Percentiles rank a stretch among this genome's conserved stretches.
Conservation (phyloP, 163 green algal species). For the Volvox carteri region DNA sequence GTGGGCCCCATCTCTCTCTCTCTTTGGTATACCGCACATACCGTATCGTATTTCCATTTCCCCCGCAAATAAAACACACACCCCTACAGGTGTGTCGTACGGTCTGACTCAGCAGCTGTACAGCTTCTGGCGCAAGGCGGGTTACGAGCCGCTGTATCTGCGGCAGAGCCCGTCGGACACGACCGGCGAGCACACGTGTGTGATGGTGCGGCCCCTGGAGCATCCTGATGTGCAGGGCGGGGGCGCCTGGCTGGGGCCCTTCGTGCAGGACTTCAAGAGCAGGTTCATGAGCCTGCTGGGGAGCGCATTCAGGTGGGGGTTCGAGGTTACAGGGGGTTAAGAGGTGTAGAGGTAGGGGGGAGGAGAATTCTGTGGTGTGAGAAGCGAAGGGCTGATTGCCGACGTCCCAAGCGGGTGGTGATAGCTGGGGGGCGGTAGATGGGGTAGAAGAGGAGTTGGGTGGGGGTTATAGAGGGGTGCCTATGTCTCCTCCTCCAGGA, state of each 20-base stretch:
- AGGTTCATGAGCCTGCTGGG: conserved; percentile 85
- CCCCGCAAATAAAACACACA: not conserved
- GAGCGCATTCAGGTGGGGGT: conserved; percentile 78
- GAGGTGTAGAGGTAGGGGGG: not conserved
- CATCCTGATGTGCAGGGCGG: conserved; percentile 77
- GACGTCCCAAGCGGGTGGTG: no score
- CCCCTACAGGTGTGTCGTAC: conserved; percentile 87
- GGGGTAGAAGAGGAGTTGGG: not conserved
- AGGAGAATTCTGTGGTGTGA: no score
- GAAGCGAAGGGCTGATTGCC: no score
- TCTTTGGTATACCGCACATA: no score
- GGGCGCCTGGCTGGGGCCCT: conserved; percentile 87
- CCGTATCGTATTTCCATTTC: no score
- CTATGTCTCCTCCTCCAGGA: no score
- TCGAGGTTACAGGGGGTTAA: not conserved
- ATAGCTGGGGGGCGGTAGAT: not conserved
- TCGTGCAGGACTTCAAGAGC: conserved; percentile 90
- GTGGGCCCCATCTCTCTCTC: no score
- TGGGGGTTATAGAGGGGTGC: no score
- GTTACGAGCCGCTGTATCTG: conserved; percentile 94
- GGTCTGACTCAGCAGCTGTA: conserved; percentile 87
- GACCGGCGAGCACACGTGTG: conserved; percentile 94
- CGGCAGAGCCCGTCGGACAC: conserved; percentile 77
- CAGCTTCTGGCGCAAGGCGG: conserved; percentile 92
- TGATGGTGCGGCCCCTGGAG: conserved; percentile 89